Evolutionary conservation across 169 alveolate species (phyloP).

Genomic region (Eimeria brunetti): DNA sequence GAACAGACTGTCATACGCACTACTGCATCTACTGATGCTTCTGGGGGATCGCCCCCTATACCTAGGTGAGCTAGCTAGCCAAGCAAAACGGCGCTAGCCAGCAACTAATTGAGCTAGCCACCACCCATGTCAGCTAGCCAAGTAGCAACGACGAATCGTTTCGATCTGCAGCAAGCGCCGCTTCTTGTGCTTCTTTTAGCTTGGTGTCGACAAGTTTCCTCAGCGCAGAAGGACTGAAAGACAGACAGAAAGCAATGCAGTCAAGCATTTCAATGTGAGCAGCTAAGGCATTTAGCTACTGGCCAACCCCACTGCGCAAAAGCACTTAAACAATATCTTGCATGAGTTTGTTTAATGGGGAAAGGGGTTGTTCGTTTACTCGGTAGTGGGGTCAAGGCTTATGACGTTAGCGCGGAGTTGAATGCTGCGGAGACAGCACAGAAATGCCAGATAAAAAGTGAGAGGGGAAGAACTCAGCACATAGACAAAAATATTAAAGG

Average conservation of each 20-base stretch:
- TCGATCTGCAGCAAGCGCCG: slow-evolving; percentile 65
- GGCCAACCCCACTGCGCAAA: background rate
- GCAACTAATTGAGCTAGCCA: background rate
- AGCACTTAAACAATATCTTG: background rate
- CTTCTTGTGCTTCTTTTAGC: slow-evolving; percentile 41
- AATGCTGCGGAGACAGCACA: slow-evolving; percentile 26
- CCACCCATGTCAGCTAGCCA: background rate
- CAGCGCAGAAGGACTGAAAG: slow-evolving; percentile 34
- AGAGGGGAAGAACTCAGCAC: background rate
- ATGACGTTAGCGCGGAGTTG: slow-evolving; percentile 60
- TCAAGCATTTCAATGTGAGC: background rate
- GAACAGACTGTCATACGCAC: background rate
- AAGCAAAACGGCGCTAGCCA: background rate
- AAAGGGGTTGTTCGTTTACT: background rate
- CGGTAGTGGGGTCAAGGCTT: slow-evolving; percentile 10
- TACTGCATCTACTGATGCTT: slow-evolving; percentile 3
- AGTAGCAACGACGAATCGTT: background rate
- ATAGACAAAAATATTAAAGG: background rate
- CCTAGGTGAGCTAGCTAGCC: background rate
- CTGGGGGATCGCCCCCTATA: background rate
- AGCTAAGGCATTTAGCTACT: background rate
- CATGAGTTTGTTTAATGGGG: background rate
- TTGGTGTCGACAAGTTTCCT: slow-evolving; percentile 40
- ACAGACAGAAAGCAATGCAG: background rate
- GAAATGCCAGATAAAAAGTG: too few species aligned